Conservation (phyloP, 2,329 filamentous ascomycete species). For the Pseudogymnoascus sp. region DNA sequence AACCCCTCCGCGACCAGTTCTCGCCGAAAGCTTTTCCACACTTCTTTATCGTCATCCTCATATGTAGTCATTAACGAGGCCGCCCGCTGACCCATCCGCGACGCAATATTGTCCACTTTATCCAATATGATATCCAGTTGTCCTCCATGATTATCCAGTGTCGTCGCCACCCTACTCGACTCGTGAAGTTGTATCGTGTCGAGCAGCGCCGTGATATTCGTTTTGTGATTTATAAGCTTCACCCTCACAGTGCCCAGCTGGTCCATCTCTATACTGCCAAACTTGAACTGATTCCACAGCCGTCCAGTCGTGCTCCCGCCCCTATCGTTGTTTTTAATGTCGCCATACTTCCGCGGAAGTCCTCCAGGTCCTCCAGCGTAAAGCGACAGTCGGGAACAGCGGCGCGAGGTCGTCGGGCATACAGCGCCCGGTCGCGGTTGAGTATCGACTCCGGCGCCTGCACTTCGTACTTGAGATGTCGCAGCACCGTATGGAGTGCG, state of each 20-base stretch:
- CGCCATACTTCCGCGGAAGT: constrained; percentile 42
- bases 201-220: constrained; percentile 49
- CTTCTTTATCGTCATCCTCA: constrained; percentile 41
- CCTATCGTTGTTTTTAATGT: constrained; percentile 17
- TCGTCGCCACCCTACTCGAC: constrained; percentile 34
- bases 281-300: constrained; percentile 24
- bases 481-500: constrained; percentile 48
- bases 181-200: constrained; percentile 51
- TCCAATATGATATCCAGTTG: constrained; percentile 51
- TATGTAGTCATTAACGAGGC: constrained; percentile 31
- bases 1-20: constrained; percentile 55
- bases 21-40: constrained; percentile 54
- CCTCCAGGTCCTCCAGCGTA: constrained; percentile 48
- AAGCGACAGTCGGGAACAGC: constrained; percentile 50
- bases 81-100: constrained; percentile 40
- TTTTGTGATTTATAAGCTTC: constrained; percentile 47
- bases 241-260: constrained; percentile 26
- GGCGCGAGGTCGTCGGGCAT: constrained; percentile 44
- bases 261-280: constrained; percentile 29
- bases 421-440: constrained; percentile 39
- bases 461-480: constrained; percentile 52
- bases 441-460: constrained; percentile 51
- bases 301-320: constrained; percentile 14
- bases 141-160: constrained; percentile 24
- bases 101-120: constrained; percentile 53